Percentiles rank a stretch among this genome's conserved stretches.
Conservation (phyloP, 345 rosid genomes). For the Hypericum perforatum region DNA sequence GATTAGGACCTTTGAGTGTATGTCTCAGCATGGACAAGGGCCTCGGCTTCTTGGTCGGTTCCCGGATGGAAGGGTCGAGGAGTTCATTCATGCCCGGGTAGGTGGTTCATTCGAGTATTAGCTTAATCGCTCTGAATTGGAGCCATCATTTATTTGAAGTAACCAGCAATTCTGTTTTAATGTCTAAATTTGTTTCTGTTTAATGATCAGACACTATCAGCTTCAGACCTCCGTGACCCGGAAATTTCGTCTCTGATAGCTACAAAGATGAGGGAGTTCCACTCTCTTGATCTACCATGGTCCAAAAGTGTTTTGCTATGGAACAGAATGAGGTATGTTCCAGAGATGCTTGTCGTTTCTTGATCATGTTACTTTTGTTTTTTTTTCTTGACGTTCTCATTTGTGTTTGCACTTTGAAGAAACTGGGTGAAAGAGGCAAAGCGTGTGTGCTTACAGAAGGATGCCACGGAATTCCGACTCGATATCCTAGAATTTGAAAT, state of each 20-base stretch:
- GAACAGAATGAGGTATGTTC: slow-evolving; percentile 62
- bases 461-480: slow-evolving; percentile 42
- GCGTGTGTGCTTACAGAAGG: slow-evolving; percentile 39
- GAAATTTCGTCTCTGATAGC: slow-evolving; percentile 65
- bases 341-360: background rate
- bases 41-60: slow-evolving; percentile 89
- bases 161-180: background rate
- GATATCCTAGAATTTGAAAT: slow-evolving; percentile 50
- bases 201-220: slow-evolving; percentile 66
- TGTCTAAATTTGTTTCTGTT: background rate
- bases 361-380: background rate
- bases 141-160: too few species aligned
- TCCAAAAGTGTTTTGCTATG: slow-evolving; percentile 45
- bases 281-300: slow-evolving; percentile 77
- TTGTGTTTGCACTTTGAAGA: slow-evolving; percentile 22
- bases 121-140: background rate
- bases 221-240: slow-evolving; percentile 59
- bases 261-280: slow-evolving; percentile 72
- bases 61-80: slow-evolving; percentile 75
- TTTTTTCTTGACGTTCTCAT: background rate
- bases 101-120: background rate
- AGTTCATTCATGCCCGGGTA: slow-evolving; percentile 90
- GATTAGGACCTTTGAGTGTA: slow-evolving; percentile 72
- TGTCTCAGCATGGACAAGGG: slow-evolving; percentile 85
- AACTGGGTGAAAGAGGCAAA: slow-evolving; percentile 57